Conservation (phyloP, 2,329 filamentous ascomycete genomes). For the Penicillium concentricum region DNA sequence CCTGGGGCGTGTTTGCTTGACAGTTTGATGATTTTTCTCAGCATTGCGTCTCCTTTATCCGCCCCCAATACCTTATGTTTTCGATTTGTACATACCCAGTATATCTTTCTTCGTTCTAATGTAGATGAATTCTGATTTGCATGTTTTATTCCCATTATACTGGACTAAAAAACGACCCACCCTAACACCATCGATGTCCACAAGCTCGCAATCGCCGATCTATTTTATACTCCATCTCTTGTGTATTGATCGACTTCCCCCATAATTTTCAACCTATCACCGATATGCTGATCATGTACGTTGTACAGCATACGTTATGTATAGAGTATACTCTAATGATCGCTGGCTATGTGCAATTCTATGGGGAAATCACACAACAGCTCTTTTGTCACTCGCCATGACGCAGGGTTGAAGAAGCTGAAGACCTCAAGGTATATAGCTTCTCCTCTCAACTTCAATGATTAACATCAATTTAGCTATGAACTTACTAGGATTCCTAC, state of each 20-base stretch:
- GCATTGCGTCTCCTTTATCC: neutral
- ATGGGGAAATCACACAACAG: slow-evolving; percentile 19
- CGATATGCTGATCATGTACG: neutral
- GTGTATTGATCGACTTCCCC: neutral
- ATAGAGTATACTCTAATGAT: neutral
- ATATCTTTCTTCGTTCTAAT: neutral
- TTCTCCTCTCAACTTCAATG: neutral
- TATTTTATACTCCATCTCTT: neutral
- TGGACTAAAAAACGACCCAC: neutral
- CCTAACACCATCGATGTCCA: neutral
- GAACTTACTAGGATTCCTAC: slow-evolving; percentile 12
- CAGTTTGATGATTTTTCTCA: neutral
- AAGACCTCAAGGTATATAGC: slow-evolving; percentile 3
- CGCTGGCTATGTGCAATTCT: slow-evolving; percentile 14
- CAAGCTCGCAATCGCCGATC: slow-evolving; percentile 1
- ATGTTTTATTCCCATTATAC: neutral
- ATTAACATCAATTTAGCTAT: neutral
- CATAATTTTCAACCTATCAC: neutral
- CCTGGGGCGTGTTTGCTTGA: neutral
- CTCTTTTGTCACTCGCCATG: neutral
- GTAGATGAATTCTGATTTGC: neutral
- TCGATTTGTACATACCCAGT: neutral
- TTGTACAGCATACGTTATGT: neutral
- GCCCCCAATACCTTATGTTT: slow-evolving; percentile 1
- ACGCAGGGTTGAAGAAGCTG: neutral